Conservation (phyloP, 805 yeast species). For the Priceomyces fermenticarens region DNA sequence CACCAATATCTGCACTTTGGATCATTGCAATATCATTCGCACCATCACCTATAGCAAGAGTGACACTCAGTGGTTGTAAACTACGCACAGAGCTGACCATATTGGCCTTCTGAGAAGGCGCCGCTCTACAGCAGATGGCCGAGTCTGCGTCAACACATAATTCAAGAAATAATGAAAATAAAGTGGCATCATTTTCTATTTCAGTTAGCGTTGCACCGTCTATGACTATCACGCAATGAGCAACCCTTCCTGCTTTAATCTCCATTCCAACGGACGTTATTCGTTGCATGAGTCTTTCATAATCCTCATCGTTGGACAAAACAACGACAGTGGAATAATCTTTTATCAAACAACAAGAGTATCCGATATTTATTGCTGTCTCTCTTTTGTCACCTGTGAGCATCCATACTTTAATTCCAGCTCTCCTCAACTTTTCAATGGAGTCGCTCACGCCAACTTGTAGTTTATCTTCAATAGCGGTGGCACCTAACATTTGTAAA, state of each 20-base stretch:
- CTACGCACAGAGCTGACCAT: constrained; percentile 81
- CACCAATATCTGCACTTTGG: constrained; percentile 96
- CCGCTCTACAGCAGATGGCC: constrained; percentile 92
- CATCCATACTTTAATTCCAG: constrained; percentile 98
- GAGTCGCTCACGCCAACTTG: constrained; percentile 97
- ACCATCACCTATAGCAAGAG: constrained; percentile 97
- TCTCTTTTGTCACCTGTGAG: constrained; percentile 97
- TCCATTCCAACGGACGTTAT: constrained; percentile 77
- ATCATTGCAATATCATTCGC: constrained; percentile 99
- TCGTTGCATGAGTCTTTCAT: constrained; percentile 59
- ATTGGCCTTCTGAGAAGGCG: constrained; percentile 93
- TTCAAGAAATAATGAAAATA: constrained; percentile 75
- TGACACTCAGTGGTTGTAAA: constrained; percentile 66
- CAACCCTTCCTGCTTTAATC: constrained; percentile 68
- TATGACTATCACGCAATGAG: constrained; percentile 91
- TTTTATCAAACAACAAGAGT: constrained; percentile 87
- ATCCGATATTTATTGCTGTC: constrained; percentile 96
- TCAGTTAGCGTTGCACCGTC: constrained; percentile 85
- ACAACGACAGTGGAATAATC: constrained; percentile 88
- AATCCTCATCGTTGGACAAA: constrained; percentile 45
- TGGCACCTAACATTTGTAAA: constrained; percentile 80
- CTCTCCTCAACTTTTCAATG: constrained; percentile 85
- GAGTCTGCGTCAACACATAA: constrained; percentile 86
- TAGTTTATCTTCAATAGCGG: constrained; percentile 95
- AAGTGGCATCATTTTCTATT: constrained; percentile 69